A percentile compares a stretch with the other conserved stretches of the same genome.
These are phyloP conservation scores for Yarrowia hollandica DNA, from an alignment of 805 yeast genomes.

Conservation along the genomic window DNA sequence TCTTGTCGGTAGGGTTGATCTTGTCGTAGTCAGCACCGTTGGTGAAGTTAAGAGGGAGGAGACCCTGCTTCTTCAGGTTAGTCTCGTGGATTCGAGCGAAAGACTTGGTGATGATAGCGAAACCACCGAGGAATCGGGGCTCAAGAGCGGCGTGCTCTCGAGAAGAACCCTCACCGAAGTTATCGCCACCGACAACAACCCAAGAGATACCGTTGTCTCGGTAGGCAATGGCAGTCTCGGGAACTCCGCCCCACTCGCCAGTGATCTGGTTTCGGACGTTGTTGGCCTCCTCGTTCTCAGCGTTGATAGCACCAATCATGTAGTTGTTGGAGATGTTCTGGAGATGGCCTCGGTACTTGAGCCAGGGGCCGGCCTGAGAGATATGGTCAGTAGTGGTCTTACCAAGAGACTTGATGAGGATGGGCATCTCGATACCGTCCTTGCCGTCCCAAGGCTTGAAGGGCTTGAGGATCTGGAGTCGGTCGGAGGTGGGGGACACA, in stretches of 20 bases:
- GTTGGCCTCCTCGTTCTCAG: slow-evolving; percentile 95
- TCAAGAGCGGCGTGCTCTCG: slow-evolving; percentile 99
- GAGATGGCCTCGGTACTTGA: slow-evolving; percentile 99
- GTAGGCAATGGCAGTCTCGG: slow-evolving; percentile 76
- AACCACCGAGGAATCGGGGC: slow-evolving; percentile 99
- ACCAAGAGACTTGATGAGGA: slow-evolving; percentile 92
- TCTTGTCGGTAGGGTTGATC: slow-evolving; percentile 86
- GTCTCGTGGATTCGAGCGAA: slow-evolving; percentile 99
- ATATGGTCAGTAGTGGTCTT: slow-evolving; percentile 99
- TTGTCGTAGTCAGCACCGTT: slow-evolving; percentile 89
- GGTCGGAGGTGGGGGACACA: slow-evolving; percentile 88
- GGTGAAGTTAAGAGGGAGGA: slow-evolving; percentile 92
- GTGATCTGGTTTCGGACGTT: slow-evolving; percentile 84
- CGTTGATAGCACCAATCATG: slow-evolving; percentile 99
- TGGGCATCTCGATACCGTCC: slow-evolving; percentile 86
- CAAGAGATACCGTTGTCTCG: slow-evolving; percentile 33
- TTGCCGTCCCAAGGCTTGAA: slow-evolving; percentile 96
- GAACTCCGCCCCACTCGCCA: slow-evolving; percentile 91
- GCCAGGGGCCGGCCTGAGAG: slow-evolving; percentile 99
- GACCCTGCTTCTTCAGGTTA: slow-evolving; percentile 99
- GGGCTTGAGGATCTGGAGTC: slow-evolving; percentile 92
- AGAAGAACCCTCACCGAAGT: slow-evolving; percentile 99
- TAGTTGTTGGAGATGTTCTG: slow-evolving; percentile 98
- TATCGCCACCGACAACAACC: slow-evolving; percentile 75
- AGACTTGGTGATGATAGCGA: slow-evolving; percentile 95